Evolutionary conservation across 495 filamentous ascomycete genomes (phyloP).

Genomic region (Trichoderma asperelloides): DNA sequence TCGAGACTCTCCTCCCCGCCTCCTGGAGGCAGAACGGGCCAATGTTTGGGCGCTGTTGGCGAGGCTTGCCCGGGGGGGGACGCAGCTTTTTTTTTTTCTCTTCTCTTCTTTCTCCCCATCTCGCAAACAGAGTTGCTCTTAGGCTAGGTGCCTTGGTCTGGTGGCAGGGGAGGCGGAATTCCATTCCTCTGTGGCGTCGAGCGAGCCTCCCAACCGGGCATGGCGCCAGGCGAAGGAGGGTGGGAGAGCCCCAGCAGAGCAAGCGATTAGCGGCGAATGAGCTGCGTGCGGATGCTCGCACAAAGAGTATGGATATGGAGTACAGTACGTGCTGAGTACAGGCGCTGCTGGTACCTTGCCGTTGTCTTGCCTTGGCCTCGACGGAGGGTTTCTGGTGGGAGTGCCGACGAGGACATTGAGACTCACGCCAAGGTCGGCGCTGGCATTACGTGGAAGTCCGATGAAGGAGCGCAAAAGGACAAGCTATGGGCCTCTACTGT

Average conservation of each 20-base stretch:
- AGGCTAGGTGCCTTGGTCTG: neutral
- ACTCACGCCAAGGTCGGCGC: no score
- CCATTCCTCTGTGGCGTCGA: constrained; percentile 6
- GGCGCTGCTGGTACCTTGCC: neutral
- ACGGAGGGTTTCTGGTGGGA: neutral
- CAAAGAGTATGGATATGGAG: neutral
- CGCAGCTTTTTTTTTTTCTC: no score
- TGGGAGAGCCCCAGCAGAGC: neutral
- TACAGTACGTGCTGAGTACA: neutral
- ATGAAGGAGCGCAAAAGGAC: no score
- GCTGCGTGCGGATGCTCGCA: neutral
- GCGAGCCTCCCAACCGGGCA: neutral
- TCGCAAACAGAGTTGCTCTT: no score
- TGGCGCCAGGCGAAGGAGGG: neutral
- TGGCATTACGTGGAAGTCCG: no score
- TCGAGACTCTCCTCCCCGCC: no score
- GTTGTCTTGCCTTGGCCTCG: neutral
- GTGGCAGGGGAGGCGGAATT: neutral
- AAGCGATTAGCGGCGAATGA: neutral
- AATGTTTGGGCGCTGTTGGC: no score
- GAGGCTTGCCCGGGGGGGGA: no score
- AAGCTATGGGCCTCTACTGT: no score
- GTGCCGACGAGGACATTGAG: no score
- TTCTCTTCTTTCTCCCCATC: no score
- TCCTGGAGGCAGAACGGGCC: no score